Evolutionary conservation across 768 basidiomycete species (phyloP).

Genomic region (Tylopilus vinaceipallidus): DNA sequence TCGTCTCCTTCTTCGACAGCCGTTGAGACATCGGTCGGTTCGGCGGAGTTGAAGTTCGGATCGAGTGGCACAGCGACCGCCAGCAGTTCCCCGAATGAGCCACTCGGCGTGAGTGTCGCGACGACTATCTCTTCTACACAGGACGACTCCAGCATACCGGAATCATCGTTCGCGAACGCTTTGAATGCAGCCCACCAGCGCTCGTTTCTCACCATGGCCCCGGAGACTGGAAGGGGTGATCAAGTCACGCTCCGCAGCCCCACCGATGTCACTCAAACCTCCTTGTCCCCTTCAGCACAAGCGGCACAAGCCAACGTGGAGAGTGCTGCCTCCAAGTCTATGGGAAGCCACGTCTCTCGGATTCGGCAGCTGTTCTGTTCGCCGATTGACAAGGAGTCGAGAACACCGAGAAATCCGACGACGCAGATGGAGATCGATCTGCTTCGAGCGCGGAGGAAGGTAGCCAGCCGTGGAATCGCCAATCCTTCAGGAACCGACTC

Average conservation of each 20-base stretch:
- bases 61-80: background rate
- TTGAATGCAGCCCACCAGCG: background rate
- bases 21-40: background rate
- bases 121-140: background rate
- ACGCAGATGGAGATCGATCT: conserved; percentile 10
- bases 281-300: background rate
- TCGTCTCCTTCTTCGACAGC: background rate
- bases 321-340: background rate
- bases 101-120: background rate
- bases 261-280: background rate
- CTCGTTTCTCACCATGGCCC: background rate
- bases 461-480: background rate
- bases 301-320: background rate
- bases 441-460: conserved; percentile 4
- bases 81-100: no score
- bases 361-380: conserved; percentile 6
- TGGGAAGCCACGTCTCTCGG: background rate
- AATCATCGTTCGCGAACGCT: background rate
- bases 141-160: background rate
- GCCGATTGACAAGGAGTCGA: background rate
- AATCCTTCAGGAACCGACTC: no score
- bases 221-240: background rate
- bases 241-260: background rate
- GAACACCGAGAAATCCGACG: background rate
- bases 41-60: background rate